Evolutionary conservation across 140 eudicot species (phyloP), one percentile per base, ranked within the genome.

Genomic region (Flaveria floridana): DNA sequence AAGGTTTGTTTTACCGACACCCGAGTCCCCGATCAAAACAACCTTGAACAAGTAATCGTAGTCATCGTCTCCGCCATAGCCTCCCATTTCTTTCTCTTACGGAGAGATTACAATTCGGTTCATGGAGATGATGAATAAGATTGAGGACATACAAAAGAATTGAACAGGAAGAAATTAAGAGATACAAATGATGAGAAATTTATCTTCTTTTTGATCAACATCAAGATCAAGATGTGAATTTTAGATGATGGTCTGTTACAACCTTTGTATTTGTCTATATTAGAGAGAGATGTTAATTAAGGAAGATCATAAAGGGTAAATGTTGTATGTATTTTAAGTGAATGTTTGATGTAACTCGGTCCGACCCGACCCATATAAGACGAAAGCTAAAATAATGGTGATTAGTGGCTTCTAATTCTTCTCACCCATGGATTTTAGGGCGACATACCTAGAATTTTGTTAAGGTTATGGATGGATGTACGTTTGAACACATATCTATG

Each of bases 21-120:
- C 70, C 3, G 70, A 65, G 70, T 65, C 70, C 50, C 70, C 70
- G 7, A 37, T 65, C 51, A 65, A 34, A 2, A 65, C 70, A 14
- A 65, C 70, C 70, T 65, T 65, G 26, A 65, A 65, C 50, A 65
- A 65, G 70, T 65, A 65, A 65, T 65, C 70, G 6, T 65, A 65
- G 25, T 37, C 50, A 34, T 65, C 67, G 19, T 61, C 68, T 12
- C 3, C 20, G 12, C 19, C 7, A 28, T 63, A 15, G 68, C 46
- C 9, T 15, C 67, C 70, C 70, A 65, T 65, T 15, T 37, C 26
- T 65, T 65, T 65, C 50, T 37, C 48, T 64, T 16, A 7, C 14
- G 37, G 2, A 37, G 44, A 8, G 70, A 65, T 30, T 34, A 37
- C 7, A 37, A 37, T 14, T 15, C 25, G 50, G 50, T 28, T 63